Evolutionary conservation across 2,329 filamentous ascomycete genomes (phyloP).

Genomic region (Torrubiella hemipterigena): DNA sequence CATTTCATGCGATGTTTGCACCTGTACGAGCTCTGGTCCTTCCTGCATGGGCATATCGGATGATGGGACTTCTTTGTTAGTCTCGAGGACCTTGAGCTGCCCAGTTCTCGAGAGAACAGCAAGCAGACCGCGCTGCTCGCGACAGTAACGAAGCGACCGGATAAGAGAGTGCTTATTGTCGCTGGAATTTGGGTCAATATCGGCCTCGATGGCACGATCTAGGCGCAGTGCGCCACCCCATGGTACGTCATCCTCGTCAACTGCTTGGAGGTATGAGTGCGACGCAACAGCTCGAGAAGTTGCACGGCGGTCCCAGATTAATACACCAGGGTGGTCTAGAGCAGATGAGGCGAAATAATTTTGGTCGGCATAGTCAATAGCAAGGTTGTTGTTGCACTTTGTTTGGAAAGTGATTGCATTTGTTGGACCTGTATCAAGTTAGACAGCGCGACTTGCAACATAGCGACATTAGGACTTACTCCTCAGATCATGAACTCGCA

Average conservation of each 20-base stretch:
- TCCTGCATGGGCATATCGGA: conserved; percentile 22
- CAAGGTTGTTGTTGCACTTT: conserved; percentile 57
- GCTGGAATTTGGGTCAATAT: conserved; percentile 33
- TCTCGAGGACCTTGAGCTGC: conserved; percentile 50
- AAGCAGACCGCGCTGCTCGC: conserved; percentile 48
- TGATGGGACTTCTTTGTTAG: conserved; percentile 39
- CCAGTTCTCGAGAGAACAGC: conserved; percentile 51
- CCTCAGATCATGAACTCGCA: conserved; percentile 68
- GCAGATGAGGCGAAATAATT: conserved; percentile 79
- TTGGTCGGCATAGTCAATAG: conserved; percentile 67
- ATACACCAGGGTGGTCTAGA: conserved; percentile 60
- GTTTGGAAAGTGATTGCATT: conserved; percentile 49
- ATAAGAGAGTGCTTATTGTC: conserved; percentile 50
- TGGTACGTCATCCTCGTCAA: conserved; percentile 48
- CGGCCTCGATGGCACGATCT: conserved; percentile 43
- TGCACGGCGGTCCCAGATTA: conserved; percentile 68
- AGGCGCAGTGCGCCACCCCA: conserved; percentile 51
- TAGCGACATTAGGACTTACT: conserved; percentile 31
- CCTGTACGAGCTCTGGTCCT: conserved; percentile 47
- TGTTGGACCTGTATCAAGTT: conserved; percentile 28
- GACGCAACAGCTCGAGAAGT: conserved; percentile 39
- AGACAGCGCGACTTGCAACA: not conserved
- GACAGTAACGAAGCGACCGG: conserved; percentile 49
- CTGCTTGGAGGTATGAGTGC: conserved; percentile 40
- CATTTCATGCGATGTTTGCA: conserved; percentile 48